Evolutionary conservation across 1,284 basidiomycete genomes (phyloP).

Genomic region (Apiotrichum montevideense): DNA sequence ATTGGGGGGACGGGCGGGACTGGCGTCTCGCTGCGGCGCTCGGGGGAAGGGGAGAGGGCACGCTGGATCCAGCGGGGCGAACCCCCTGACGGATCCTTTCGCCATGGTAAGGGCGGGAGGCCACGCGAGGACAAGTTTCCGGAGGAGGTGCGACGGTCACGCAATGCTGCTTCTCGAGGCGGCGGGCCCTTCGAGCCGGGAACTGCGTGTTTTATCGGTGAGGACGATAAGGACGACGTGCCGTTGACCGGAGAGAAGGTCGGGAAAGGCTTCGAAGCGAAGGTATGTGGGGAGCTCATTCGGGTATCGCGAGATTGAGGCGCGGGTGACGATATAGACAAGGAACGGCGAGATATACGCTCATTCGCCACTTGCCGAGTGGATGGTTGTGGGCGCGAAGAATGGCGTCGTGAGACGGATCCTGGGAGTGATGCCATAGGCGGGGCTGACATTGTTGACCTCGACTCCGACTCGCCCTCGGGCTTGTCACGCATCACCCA

Average conservation of each 20-base stretch:
- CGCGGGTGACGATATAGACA: too few relatives aligned
- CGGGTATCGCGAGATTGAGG: too few relatives aligned
- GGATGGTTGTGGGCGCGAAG: too few relatives aligned
- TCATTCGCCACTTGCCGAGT: too few relatives aligned
- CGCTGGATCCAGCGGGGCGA: constrained; percentile 12
- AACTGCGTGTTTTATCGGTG: not conserved
- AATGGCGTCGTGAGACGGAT: too few relatives aligned
- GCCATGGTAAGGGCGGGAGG: constrained; percentile 13
- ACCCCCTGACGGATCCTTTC: constrained; percentile 4
- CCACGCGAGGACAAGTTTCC: not conserved
- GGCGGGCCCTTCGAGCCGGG: not conserved
- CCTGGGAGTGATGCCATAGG: too few relatives aligned
- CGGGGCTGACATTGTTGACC: too few relatives aligned
- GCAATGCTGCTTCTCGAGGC: not conserved
- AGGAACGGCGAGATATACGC: too few relatives aligned
- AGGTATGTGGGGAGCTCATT: too few relatives aligned
- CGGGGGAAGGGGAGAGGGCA: constrained; percentile 1
- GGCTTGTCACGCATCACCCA: too few relatives aligned
- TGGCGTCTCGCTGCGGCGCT: not conserved
- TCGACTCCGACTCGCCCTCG: too few relatives aligned
- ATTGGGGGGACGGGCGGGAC: not conserved
- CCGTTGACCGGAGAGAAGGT: not conserved
- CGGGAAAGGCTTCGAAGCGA: not conserved
- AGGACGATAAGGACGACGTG: not conserved
- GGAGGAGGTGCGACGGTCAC: not conserved